Evolutionary conservation across 2,329 filamentous ascomycete genomes (phyloP), one percentile per base, ranked within the genome.

Genomic region (Fusarium subglutinans): DNA sequence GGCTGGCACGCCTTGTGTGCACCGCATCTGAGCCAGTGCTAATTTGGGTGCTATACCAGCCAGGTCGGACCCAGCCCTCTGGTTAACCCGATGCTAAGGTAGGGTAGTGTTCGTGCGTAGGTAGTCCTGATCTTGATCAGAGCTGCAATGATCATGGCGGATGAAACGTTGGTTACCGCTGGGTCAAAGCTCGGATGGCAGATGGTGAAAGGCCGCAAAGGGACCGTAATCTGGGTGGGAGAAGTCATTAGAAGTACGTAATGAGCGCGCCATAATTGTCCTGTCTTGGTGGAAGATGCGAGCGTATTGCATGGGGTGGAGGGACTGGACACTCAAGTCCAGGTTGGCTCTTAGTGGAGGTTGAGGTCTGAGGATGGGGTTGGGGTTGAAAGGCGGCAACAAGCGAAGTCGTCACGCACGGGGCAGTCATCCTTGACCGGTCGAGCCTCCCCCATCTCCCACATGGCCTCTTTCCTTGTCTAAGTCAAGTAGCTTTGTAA

Each of bases 341-440:
- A 38, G 24, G 33, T 66, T 69, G 65, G 41, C 26, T 66, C 44
- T 70, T 51, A 69, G 44, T 55, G 28, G 48, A 71, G 48, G 67
- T 55, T 63, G 44, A 57, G 54, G 58, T 55, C 61, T 44, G 47
- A 41, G 35, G 48, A 66, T 66, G 61, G 72, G 63, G 60, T 71
- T 72, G 63, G 56, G 64, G 57, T 73, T 72, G 63, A 54, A 65
- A 76, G 73, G 65, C 63, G 63, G 50, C 43, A 57, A 54, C 63
- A 78, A 76, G 76, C 76, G 70, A 77, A 72, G 63, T 69, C 69
- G 74, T 77, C 72, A 76, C 64, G 76, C 72, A 77, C 45, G 55
- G 63, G 56, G 63, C 60, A 45, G 37, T 53, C 28, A 54, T 60
- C 60, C 69, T 66, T 78, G 76, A 78, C 76, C 76, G 73, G 76